These are phyloP conservation scores for Talaromyces sp. DNA, from an alignment of 2,329 filamentous ascomycete genomes.

Conservation along the genomic window DNA sequence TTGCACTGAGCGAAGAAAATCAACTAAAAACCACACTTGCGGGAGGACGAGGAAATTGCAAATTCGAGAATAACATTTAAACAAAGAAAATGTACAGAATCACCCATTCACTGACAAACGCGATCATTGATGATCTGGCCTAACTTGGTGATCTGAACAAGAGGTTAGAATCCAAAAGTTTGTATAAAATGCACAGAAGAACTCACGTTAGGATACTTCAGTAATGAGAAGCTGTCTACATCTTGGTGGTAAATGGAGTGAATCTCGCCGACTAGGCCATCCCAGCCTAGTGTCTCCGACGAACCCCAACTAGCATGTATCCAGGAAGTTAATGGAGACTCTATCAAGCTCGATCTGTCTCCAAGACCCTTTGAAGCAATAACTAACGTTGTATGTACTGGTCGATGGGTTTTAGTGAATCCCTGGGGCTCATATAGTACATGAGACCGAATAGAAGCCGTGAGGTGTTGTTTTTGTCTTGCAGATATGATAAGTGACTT, in stretches of 20 bases:
- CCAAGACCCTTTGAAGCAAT: not conserved
- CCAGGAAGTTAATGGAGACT: not conserved
- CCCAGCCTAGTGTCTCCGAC: not conserved
- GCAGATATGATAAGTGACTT: not conserved
- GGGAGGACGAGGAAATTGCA: not conserved
- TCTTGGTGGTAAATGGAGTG: not conserved
- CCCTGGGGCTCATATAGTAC: not conserved
- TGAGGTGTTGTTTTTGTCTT: slow-evolving; percentile 3
- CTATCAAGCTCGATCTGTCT: too few species aligned
- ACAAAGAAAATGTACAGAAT: not conserved
- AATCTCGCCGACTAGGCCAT: not conserved
- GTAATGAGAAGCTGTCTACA: not conserved
- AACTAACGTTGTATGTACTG: not conserved
- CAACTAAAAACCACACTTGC: not conserved
- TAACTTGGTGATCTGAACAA: not conserved
- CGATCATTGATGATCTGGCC: not conserved
- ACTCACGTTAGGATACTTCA: slow-evolving; percentile 2
- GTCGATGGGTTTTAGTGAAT: not conserved
- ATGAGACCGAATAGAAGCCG: not conserved
- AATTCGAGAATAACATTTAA: not conserved
- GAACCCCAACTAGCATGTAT: not conserved
- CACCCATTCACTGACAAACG: not conserved
- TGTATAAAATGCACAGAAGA: not conserved
- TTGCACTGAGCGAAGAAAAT: not conserved
- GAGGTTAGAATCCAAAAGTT: not conserved